A percentile compares a stretch with the other conserved stretches of the same genome.
Conservation (phyloP, 208 protist genomes). For the Crithidia bombi region DNA sequence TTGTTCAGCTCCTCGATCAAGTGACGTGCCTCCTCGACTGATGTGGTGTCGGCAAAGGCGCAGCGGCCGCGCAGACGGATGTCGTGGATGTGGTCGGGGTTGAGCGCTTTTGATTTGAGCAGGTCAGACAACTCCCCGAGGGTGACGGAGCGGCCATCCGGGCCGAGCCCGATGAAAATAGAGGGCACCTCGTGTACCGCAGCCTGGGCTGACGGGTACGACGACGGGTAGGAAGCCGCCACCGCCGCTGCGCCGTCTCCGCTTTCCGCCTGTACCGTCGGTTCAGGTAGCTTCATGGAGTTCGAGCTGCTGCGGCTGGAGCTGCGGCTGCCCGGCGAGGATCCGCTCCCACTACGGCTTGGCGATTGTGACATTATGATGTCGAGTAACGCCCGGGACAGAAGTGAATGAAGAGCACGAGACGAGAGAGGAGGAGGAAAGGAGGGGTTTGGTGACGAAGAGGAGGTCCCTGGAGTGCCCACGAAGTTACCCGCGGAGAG, state of each 20-base stretch:
- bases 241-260: neutral
- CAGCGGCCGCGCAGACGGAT: slow-evolving; percentile 73
- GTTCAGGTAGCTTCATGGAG: slow-evolving; percentile 37
- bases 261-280: neutral
- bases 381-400: neutral
- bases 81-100: slow-evolving; percentile 29
- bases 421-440: neutral
- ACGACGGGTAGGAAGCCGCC: neutral
- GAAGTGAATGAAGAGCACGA: neutral
- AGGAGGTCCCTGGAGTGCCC: too few species aligned
- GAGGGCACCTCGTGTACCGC: slow-evolving; percentile 34
- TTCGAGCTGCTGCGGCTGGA: slow-evolving; percentile 37
- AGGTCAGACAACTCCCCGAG: slow-evolving; percentile 30
- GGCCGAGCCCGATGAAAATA: slow-evolving; percentile 74
- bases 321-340: slow-evolving; percentile 11
- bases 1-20: slow-evolving; percentile 60
- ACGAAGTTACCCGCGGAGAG: too few species aligned
- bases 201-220: slow-evolving; percentile 3
- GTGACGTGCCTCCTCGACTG: slow-evolving; percentile 42
- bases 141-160: slow-evolving; percentile 37
- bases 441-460: too few species aligned
- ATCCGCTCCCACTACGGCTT: slow-evolving; percentile 29
- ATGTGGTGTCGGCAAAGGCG: slow-evolving; percentile 71
- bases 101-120: slow-evolving; percentile 35
- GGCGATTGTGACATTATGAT: slow-evolving; percentile 25